phyloP scores from a whole-genome alignment of 495 filamentous ascomycete species.

The Halenospora varia region DNA sequence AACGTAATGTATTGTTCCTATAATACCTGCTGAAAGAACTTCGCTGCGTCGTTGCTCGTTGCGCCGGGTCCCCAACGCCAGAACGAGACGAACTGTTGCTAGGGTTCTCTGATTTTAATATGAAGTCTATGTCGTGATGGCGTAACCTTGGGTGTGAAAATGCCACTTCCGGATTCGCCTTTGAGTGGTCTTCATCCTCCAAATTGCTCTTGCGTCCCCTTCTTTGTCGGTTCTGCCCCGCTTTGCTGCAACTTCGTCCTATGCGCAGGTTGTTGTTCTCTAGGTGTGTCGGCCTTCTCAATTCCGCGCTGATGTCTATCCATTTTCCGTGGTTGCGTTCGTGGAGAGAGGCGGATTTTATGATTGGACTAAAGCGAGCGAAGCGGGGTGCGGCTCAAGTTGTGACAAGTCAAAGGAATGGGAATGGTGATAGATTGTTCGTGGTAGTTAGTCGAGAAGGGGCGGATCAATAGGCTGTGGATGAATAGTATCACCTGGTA shows the following conservation, averaged over 20 bases:
- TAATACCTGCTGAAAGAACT: slow-evolving; percentile 4
- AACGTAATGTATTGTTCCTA: background rate
- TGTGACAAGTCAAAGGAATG: background rate
- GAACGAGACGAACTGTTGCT: slow-evolving; percentile 1
- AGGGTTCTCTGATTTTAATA: slow-evolving; percentile 1
- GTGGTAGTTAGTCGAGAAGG: background rate
- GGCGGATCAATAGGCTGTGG: background rate
- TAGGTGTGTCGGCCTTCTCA: too few relatives aligned
- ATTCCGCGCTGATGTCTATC: too few relatives aligned
- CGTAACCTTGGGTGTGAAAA: slow-evolving; percentile 1
- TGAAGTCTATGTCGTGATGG: slow-evolving; percentile 1
- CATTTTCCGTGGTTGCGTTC: too few relatives aligned
- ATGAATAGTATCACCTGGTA: background rate
- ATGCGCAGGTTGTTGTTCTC: too few relatives aligned
- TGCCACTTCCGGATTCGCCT: background rate
- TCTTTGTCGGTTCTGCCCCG: slow-evolving; percentile 1
- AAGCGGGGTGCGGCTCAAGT: slow-evolving; percentile 2
- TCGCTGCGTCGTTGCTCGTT: slow-evolving; percentile 8
- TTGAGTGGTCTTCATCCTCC: slow-evolving; percentile 3
- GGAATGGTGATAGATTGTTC: slow-evolving; percentile 1
- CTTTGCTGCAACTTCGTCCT: background rate
- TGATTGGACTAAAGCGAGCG: slow-evolving; percentile 41
- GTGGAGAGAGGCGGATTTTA: slow-evolving; percentile 44
- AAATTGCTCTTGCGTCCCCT: background rate
- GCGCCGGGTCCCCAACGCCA: slow-evolving; percentile 1